A percentile compares a stretch with the other conserved stretches of the same genome.
Conservation (phyloP, 2,329 filamentous ascomycete genomes). For the Plenodomus biglobosus region DNA sequence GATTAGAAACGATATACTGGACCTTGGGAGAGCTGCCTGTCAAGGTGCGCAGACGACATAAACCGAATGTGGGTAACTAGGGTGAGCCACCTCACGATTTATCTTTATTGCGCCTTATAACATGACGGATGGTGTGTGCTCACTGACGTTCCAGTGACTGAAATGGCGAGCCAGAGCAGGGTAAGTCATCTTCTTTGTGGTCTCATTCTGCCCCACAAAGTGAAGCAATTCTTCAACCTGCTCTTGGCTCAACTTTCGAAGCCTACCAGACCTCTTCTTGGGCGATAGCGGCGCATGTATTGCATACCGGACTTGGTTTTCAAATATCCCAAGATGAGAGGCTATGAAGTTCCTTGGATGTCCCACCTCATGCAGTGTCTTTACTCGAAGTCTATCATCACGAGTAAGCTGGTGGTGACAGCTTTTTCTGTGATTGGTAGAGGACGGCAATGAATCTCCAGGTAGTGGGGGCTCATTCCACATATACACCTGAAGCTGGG, state of each 20-base stretch:
- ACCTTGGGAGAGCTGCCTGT: constrained; percentile 44
- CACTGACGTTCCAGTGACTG: not conserved
- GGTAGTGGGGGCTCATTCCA: no score
- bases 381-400: no score
- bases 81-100: not conserved
- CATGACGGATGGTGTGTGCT: not conserved
- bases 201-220: not conserved
- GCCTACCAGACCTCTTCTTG: not conserved
- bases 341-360: no score
- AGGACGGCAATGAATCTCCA: no score
- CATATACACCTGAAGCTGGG: no score
- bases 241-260: not conserved
- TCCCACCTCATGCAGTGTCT: no score
- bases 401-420: no score
- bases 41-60: constrained; percentile 37
- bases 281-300: no score
- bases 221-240: not conserved
- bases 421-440: no score
- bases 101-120: not conserved
- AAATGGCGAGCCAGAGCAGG: not conserved
- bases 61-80: constrained; percentile 8
- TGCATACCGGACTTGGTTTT: no score
- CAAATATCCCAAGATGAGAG: no score
- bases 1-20: constrained; percentile 45
- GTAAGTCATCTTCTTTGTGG: not conserved